Percentiles rank a stretch among this genome's conserved stretches.
phyloP scores from a whole-genome alignment of 169 alveolate species.

The Nephromyces sp. region DNA sequence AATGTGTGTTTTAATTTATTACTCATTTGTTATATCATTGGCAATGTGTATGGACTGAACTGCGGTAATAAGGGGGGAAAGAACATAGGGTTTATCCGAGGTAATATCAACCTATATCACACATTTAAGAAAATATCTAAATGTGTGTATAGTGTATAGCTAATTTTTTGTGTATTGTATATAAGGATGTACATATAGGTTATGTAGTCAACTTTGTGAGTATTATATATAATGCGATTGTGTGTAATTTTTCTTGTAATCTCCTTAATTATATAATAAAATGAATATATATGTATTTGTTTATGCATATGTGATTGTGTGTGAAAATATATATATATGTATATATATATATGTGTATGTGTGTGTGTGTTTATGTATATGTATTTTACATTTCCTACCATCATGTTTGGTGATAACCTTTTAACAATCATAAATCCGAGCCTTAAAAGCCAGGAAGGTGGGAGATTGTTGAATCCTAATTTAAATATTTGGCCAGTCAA shows the following conservation, averaged over 20 bases:
- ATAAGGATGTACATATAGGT: no score
- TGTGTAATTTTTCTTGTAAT: not conserved
- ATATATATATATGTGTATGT: no score
- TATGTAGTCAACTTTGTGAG: no score
- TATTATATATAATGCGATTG: not conserved
- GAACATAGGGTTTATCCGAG: not conserved
- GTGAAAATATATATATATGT: not conserved
- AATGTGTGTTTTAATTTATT: no score
- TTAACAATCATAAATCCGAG: not conserved
- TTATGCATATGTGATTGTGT: not conserved
- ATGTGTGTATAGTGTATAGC: no score
- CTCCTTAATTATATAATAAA: not conserved
- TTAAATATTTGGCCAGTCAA: not conserved
- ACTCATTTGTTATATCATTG: no score
- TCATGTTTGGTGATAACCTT: not conserved
- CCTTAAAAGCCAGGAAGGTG: not conserved
- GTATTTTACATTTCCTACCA: no score
- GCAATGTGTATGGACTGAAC: not conserved
- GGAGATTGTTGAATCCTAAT: not conserved
- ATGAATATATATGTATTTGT: not conserved
- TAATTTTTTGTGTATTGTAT: no score
- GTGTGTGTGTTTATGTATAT: no score
- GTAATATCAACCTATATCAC: not conserved
- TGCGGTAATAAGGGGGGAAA: not conserved
- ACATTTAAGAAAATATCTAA: not conserved